phyloP scores from a whole-genome alignment of 108 stramenopile genomes.

The Fragilaria crotonensis region DNA sequence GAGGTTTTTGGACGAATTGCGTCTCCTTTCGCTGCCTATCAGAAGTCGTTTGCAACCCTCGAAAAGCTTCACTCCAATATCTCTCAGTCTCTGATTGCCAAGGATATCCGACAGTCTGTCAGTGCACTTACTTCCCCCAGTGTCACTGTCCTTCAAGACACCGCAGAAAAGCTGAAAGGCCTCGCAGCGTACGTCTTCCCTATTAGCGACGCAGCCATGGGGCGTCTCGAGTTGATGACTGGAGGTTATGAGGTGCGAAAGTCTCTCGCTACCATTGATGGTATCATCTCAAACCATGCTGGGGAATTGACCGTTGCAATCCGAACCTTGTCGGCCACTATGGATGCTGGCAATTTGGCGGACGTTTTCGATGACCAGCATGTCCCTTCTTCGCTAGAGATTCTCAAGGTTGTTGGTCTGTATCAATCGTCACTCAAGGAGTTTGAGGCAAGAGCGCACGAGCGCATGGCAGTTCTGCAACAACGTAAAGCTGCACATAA shows the following conservation, averaged over 20 bases:
- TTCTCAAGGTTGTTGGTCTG: slow-evolving; percentile 61
- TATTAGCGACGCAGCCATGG: slow-evolving; percentile 52
- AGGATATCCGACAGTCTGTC: slow-evolving; percentile 53
- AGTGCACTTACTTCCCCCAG: slow-evolving; percentile 13
- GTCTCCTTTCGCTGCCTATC: slow-evolving; percentile 66
- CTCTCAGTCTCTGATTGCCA: slow-evolving; percentile 37
- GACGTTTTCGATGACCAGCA: slow-evolving; percentile 70
- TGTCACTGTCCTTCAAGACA: slow-evolving; percentile 36
- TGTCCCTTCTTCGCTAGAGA: slow-evolving; percentile 64
- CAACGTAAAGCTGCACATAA: slow-evolving; percentile 32
- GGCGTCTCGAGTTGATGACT: slow-evolving; percentile 68
- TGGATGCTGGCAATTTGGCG: slow-evolving; percentile 33
- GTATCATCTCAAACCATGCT: slow-evolving; percentile 49
- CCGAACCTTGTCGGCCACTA: slow-evolving; percentile 32
- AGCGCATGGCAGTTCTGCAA: slow-evolving; percentile 42
- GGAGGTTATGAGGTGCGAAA: slow-evolving; percentile 53
- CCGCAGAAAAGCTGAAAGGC: slow-evolving; percentile 51
- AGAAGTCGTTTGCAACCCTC: slow-evolving; percentile 41
- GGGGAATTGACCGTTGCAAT: slow-evolving; percentile 65
- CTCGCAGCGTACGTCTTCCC: slow-evolving; percentile 69
- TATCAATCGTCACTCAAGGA: slow-evolving; percentile 39
- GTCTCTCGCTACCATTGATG: slow-evolving; percentile 49
- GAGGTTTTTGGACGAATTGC: slow-evolving; percentile 46
- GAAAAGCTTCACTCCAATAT: slow-evolving; percentile 52
- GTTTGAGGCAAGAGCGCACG: slow-evolving; percentile 50